These are phyloP conservation scores for Purpureocillium takamizusanense DNA, from an alignment of 2,329 filamentous ascomycete genomes.

Conservation along the genomic window DNA sequence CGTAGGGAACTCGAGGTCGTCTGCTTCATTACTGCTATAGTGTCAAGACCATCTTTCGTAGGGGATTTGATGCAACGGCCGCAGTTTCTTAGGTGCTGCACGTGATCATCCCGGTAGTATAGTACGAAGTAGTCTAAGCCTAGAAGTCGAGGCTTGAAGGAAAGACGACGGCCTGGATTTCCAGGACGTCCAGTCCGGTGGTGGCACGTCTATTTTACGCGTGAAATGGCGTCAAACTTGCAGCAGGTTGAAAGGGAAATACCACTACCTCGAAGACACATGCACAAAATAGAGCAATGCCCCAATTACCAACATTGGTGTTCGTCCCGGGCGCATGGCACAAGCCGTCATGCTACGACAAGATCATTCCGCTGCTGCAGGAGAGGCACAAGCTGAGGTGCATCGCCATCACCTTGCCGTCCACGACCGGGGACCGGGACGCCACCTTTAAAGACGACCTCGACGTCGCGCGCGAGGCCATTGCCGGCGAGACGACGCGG, in stretches of 20 bases:
- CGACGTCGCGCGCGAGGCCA: constrained; percentile 24
- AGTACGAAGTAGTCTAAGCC: too few species aligned
- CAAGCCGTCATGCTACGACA: constrained; percentile 23
- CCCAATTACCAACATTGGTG: constrained; percentile 23
- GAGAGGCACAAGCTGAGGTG: constrained; percentile 20
- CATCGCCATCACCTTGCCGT: constrained; percentile 27
- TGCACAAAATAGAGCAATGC: constrained; percentile 6
- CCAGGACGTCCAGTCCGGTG: too few species aligned
- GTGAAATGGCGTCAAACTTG: background rate
- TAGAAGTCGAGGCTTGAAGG: too few species aligned
- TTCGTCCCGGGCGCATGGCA: constrained; percentile 42
- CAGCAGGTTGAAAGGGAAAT: background rate
- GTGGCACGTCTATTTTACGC: too few species aligned
- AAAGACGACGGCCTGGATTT: too few species aligned
- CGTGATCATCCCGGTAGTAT: too few species aligned
- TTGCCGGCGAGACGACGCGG: constrained; percentile 22
- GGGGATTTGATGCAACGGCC: too few species aligned
- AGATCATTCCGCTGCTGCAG: constrained; percentile 22
- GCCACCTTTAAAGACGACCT: constrained; percentile 33
- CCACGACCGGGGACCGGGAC: constrained; percentile 20
- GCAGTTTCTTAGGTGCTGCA: too few species aligned
- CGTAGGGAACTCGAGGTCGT: too few species aligned
- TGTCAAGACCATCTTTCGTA: too few species aligned
- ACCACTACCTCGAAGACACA: too few species aligned
- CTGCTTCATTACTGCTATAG: too few species aligned